Conservation (phyloP, 2,329 filamentous ascomycete genomes). For the Ophiosphaerella narmari region DNA sequence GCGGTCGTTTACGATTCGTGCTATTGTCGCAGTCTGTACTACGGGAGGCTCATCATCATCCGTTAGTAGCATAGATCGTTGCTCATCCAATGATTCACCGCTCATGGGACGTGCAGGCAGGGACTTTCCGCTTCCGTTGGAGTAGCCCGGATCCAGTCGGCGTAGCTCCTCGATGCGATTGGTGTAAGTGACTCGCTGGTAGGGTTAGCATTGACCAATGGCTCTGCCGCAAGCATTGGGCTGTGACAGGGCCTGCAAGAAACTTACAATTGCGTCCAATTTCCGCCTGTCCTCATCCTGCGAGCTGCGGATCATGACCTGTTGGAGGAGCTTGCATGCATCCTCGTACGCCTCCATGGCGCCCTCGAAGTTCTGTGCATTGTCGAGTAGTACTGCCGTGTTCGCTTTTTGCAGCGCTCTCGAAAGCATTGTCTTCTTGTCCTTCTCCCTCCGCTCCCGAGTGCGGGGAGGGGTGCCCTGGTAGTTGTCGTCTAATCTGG, state of each 20-base stretch:
- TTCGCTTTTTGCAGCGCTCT: constrained; percentile 94
- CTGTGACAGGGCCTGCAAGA: not conserved
- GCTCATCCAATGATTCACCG: constrained; percentile 56
- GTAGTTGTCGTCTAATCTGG: constrained; percentile 37
- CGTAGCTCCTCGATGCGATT: constrained; percentile 86
- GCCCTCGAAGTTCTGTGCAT: constrained; percentile 91
- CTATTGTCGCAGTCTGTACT: constrained; percentile 59
- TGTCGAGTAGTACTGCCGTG: constrained; percentile 91
- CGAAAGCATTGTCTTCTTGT: constrained; percentile 94
- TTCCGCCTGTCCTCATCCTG: constrained; percentile 88
- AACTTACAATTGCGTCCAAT: constrained; percentile 86
- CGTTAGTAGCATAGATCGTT: constrained; percentile 43
- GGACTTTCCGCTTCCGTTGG: constrained; percentile 66
- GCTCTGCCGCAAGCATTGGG: not conserved
- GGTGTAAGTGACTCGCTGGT: constrained; percentile 83
- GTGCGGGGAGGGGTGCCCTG: constrained; percentile 44
- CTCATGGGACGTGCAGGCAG: constrained; percentile 73
- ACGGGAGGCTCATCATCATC: constrained; percentile 47
- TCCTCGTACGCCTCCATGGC: constrained; percentile 90
- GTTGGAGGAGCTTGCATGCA: constrained; percentile 83
- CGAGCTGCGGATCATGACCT: constrained; percentile 83
- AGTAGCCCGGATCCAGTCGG: constrained; percentile 65
- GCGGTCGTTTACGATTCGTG: constrained; percentile 56
- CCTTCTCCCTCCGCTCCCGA: constrained; percentile 53
- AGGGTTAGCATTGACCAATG: constrained; percentile 14